Percentiles rank a stretch among this genome's conserved stretches.
Conservation (phyloP, 371 early-diverging fungal genomes). For the Mucor irregularis region DNA sequence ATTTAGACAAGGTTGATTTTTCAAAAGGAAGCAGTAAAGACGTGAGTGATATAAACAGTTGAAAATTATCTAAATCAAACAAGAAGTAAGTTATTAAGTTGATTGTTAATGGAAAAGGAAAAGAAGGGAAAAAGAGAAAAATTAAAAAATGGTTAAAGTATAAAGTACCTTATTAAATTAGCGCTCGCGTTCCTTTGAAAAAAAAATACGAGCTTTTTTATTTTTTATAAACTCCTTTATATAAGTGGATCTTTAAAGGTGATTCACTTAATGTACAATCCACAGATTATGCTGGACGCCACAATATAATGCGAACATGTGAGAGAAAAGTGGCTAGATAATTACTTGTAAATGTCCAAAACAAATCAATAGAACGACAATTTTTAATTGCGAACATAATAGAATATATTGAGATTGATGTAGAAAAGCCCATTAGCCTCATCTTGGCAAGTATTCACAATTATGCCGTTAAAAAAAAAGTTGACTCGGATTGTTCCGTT, state of each 20-base stretch:
- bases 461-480: neutral
- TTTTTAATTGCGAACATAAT: neutral
- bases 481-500: neutral
- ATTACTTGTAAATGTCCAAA: neutral
- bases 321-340: conserved; percentile 4
- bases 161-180: conserved; percentile 6
- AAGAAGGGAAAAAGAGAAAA: neutral
- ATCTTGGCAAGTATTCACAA: conserved; percentile 6
- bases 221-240: conserved; percentile 6
- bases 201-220: conserved; percentile 9
- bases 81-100: neutral
- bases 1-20: no score
- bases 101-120: neutral
- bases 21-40: neutral
- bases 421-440: neutral
- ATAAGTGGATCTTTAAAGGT: neutral
- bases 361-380: neutral
- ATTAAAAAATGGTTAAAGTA: neutral
- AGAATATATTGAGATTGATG: neutral
- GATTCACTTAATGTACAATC: neutral
- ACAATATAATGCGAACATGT: conserved; percentile 1
- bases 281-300: neutral
- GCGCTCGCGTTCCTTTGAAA: conserved; percentile 12
- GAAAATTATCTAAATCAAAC: neutral
- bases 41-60: neutral